Percentiles rank a stretch among this genome's conserved stretches.
These are phyloP conservation scores for Saccharomyces pastorianus DNA, from an alignment of 1,139 yeast species.

Conservation along the genomic window DNA sequence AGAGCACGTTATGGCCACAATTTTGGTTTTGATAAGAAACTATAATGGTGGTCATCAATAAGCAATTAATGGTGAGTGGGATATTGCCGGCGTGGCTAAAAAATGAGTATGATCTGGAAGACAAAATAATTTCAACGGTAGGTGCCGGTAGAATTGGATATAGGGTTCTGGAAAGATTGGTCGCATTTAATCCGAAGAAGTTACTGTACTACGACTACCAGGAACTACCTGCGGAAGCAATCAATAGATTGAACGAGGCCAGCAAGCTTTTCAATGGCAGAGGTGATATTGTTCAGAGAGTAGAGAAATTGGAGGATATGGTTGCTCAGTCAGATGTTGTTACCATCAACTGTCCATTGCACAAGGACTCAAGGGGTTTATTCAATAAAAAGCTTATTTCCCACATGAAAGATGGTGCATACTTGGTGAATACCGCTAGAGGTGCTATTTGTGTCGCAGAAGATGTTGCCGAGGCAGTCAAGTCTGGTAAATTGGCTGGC, in stretches of 20 bases:
- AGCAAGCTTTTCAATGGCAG: slow-evolving; percentile 1
- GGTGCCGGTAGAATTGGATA: slow-evolving; percentile 82
- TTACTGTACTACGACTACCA: slow-evolving; percentile 72
- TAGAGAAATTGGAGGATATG: slow-evolving; percentile 57
- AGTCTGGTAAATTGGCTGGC: slow-evolving; percentile 62
- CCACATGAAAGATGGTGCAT: slow-evolving; percentile 69
- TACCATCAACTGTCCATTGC: slow-evolving; percentile 72
- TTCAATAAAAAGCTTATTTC: slow-evolving; percentile 60
- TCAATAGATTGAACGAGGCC: slow-evolving; percentile 39
- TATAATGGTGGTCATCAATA: slow-evolving; percentile 74
- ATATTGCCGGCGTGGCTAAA: slow-evolving; percentile 56
- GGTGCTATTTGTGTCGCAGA: slow-evolving; percentile 71
- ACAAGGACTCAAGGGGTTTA: slow-evolving; percentile 58
- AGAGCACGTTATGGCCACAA: slow-evolving; percentile 73
- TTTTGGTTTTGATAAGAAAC: slow-evolving; percentile 63
- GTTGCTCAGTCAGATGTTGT: slow-evolving; percentile 64
- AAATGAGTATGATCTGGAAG: slow-evolving; percentile 67
- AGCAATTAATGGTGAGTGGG: slow-evolving; percentile 53
- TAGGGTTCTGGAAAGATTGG: slow-evolving; percentile 63
- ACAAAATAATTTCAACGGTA: slow-evolving; percentile 66
- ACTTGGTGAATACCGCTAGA: slow-evolving; percentile 77
- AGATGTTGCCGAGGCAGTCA: slow-evolving; percentile 68
- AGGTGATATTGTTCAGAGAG: slow-evolving; percentile 43
- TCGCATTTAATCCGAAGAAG: slow-evolving; percentile 69
- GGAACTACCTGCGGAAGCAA: slow-evolving; percentile 50